Percentiles rank a stretch among this genome's conserved stretches.
These are phyloP conservation scores for Tirmania nivea DNA, from an alignment of 495 filamentous ascomycete genomes.

Conservation along the genomic window DNA sequence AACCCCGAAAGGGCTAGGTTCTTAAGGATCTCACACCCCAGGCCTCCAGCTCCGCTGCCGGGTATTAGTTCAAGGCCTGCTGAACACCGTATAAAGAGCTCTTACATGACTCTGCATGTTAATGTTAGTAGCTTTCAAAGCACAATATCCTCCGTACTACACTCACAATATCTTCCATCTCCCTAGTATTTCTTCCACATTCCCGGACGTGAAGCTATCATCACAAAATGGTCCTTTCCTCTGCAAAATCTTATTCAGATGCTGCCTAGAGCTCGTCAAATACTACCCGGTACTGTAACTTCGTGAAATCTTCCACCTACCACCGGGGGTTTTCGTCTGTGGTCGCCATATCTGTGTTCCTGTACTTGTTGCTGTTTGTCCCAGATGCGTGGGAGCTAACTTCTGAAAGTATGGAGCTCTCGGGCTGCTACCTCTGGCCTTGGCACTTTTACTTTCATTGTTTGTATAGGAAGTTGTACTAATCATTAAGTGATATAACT, in stretches of 20 bases:
- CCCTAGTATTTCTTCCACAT: slow-evolving; percentile 38
- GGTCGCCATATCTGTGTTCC: background rate
- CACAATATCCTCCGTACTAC: background rate
- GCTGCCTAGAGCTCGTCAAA: slow-evolving; percentile 32
- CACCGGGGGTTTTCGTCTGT: background rate
- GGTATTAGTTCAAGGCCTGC: slow-evolving; percentile 10
- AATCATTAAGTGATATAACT: too few relatives aligned
- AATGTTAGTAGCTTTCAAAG: background rate
- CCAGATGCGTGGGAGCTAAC: too few relatives aligned
- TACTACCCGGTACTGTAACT: background rate
- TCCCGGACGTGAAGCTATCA: slow-evolving; percentile 34
- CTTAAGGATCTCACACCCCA: slow-evolving; percentile 95
- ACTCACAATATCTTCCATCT: slow-evolving; percentile 50
- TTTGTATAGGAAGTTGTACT: too few relatives aligned
- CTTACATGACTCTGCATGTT: slow-evolving; percentile 30
- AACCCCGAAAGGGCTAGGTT: slow-evolving; percentile 90
- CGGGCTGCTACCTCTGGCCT: too few relatives aligned
- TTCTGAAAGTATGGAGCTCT: too few relatives aligned
- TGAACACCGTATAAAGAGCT: background rate
- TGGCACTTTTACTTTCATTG: too few relatives aligned
- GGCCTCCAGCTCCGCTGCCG: slow-evolving; percentile 70
- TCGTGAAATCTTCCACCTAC: background rate
- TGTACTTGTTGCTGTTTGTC: too few relatives aligned
- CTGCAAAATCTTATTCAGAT: slow-evolving; percentile 56
- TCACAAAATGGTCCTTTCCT: slow-evolving; percentile 61